Evolutionary conservation across 2,329 filamentous ascomycete species (phyloP), one percentile per base, ranked within the genome.

Genomic region (Beauveria rudraprayagi): DNA sequence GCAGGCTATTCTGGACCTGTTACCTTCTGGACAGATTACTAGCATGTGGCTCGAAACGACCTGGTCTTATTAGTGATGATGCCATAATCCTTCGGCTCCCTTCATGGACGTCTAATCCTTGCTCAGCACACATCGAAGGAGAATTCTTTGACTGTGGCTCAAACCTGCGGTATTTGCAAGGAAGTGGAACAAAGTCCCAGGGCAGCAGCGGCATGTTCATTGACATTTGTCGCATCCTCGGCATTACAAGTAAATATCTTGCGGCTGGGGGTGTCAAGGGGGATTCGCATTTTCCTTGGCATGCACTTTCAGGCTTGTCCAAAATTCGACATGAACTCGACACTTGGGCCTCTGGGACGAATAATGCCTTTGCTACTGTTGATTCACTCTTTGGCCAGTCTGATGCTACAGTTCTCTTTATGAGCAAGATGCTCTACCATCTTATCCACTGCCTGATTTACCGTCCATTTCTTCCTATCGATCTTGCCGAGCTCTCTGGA

Each of bases 251-350:
- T 68, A 83, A 87, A 63, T 96, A 96, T 71, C 80, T 95, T 55
- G 90, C 91, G 9, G 88, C 89, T 2, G 91, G 91, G 7, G 91
- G 91, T 40, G 90, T 94, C 61, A 94, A 93, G 73, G 90, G 90
- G 34, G 91, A 95, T 70, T 92, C 90, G 0, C 91, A 95, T 71
- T 95, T 95, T 65, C 91, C 91, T 10, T 96, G 91, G 91, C 91
- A 95, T 70, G 86, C 90, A 1, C 80, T 92, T 22, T 95, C 91
- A 6, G 92, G 89, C 63, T 78, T 95, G 2, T 94, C 91, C 57
- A 92, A 91, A 70, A 94, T 96, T 65, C 83, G 90, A 34, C 89
- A 92, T 65, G 90, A 94, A 68, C 78, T 96, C 26, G 90, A 95
- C 69, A 83, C 90, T 37, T 96, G 91, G 91, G 89, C 90, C 1